Conservation (phyloP, 129 eudicot genomes). For the Flaveria sonorensis region DNA sequence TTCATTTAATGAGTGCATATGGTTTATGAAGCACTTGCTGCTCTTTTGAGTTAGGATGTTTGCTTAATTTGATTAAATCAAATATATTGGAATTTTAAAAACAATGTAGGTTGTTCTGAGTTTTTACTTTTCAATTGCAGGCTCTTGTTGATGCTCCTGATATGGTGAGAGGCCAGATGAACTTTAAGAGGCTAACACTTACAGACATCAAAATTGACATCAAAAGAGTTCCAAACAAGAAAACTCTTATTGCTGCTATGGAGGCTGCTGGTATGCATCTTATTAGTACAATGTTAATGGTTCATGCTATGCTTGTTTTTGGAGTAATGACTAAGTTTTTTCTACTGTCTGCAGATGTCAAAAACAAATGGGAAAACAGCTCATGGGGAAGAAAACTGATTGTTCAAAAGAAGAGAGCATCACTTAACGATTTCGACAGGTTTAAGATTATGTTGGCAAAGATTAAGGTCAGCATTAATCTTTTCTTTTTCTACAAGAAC, state of each 20-base stretch:
- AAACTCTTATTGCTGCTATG: conserved; percentile 67
- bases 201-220: conserved; percentile 72
- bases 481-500: background rate
- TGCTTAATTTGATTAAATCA: background rate
- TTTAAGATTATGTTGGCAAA: conserved; percentile 66
- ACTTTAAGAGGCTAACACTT: conserved; percentile 71
- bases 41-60: background rate
- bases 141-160: conserved; percentile 80
- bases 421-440: conserved; percentile 58
- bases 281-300: background rate
- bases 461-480: conserved; percentile 47
- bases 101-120: background rate
- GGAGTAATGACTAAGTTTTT: background rate
- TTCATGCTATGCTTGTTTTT: background rate
- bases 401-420: conserved; percentile 57
- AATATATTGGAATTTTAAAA: background rate
- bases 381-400: conserved; percentile 68
- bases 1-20: background rate
- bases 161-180: conserved; percentile 68
- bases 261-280: conserved; percentile 58
- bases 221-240: conserved; percentile 72
- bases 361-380: conserved; percentile 60
- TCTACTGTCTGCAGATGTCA: conserved; percentile 40
- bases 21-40: background rate
- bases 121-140: conserved; percentile 14